Conservation (phyloP, 176 grass and related monocot genomes). For the Raddia guianensis region DNA sequence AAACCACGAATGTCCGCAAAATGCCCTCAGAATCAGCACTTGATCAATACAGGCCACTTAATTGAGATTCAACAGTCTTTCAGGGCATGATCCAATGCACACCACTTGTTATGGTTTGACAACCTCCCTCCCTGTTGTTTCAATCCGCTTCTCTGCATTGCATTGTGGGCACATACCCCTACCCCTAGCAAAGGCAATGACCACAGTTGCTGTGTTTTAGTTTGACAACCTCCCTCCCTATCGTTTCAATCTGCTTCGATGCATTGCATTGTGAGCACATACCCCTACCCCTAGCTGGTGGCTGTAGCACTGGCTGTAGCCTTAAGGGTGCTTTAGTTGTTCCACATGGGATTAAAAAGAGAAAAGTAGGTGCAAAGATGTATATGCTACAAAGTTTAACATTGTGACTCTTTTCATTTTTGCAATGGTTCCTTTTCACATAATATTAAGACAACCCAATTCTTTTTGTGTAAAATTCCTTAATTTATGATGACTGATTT, state of each 20-base stretch:
- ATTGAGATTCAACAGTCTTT: not conserved
- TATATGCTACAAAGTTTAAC: not conserved
- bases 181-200: not conserved
- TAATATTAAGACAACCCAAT: not conserved
- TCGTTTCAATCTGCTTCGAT: not conserved
- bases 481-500: not conserved
- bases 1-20: conserved; percentile 10
- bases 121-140: not conserved
- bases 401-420: not conserved
- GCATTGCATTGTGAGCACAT: not conserved
- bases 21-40: not conserved
- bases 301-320: not conserved
- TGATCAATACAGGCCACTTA: not conserved
- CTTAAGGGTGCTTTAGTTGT: not conserved
- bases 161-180: not conserved
- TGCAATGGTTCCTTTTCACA: not conserved
- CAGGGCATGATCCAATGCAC: not conserved
- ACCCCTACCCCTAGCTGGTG: not conserved
- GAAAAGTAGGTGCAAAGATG: not conserved
- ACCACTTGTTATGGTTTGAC: not conserved
- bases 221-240: not conserved
- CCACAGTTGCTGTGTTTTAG: too few species aligned
- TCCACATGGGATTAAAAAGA: not conserved
- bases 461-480: not conserved
- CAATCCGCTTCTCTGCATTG: not conserved